Conservation (phyloP, 2,329 filamentous ascomycete species). For the Hymenotorrendiella dingleyae region DNA sequence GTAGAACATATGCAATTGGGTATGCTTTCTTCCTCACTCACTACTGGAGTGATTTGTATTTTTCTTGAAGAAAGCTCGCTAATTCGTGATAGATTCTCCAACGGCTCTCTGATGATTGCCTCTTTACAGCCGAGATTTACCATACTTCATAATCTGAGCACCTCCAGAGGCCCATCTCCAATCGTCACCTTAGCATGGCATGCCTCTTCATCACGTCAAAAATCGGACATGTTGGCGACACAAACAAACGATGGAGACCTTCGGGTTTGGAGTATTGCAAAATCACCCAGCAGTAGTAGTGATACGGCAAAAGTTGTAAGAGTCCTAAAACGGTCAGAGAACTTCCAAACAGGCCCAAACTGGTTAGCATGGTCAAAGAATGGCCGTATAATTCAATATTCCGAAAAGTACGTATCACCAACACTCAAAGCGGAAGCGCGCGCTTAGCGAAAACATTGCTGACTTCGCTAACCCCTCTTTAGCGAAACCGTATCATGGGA, state of each 20-base stretch:
- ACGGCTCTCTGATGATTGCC: slow-evolving; percentile 87
- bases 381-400: slow-evolving; percentile 87
- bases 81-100: slow-evolving; percentile 65
- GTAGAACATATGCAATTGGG: slow-evolving; percentile 94
- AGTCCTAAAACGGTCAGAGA: slow-evolving; percentile 74
- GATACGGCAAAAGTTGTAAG: slow-evolving; percentile 85
- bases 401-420: slow-evolving; percentile 66
- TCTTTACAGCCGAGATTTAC: slow-evolving; percentile 87
- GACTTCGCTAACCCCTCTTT: slow-evolving; percentile 28
- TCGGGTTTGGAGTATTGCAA: slow-evolving; percentile 93
- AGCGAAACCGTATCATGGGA: slow-evolving; percentile 95
- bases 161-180: slow-evolving; percentile 75
- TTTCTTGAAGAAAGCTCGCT: no score
- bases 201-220: slow-evolving; percentile 90
- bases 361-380: slow-evolving; percentile 99
- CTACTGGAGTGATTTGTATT: no score
- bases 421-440: slow-evolving; percentile 35
- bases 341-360: slow-evolving; percentile 68
- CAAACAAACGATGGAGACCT: slow-evolving; percentile 90
- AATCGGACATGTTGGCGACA: slow-evolving; percentile 94
- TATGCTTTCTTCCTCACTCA: slow-evolving; percentile 35
- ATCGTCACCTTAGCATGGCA: slow-evolving; percentile 90
- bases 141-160: slow-evolving; percentile 87
- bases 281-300: slow-evolving; percentile 59
- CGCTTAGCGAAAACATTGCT: slow-evolving; percentile 38